Evolutionary conservation across 1,284 basidiomycete genomes (phyloP), one percentile per base, ranked within the genome.

Genomic region (Tremellales sp.): DNA sequence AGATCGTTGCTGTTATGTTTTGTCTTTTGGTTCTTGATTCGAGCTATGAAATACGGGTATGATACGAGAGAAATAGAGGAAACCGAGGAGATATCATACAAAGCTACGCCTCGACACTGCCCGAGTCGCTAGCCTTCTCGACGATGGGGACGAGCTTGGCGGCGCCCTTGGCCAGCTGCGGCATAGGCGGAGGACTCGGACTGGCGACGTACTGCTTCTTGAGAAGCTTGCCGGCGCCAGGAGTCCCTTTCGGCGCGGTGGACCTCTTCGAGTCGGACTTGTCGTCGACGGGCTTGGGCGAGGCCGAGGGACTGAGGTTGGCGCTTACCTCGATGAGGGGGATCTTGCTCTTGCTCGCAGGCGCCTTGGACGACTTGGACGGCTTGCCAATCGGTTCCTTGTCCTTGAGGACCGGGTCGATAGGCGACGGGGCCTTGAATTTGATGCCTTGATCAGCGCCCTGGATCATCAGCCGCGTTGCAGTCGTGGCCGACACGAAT

Each of bases 181-280:
- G 8, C 29, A 23, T 11, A 21, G 13, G 13, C 33, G 33, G 33
- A n/a, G 15, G 33, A 5, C 13, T 36, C 19, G 13, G 33, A 6
- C 19, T 40, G 39, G 11, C 12, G 5, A 24, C 19, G 5, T 21
- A 21, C 6, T 21, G 40, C 24, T 42, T 51, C 53, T 62, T 68
- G 37, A 71, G 56, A 13, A 62, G 56, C 46, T 60, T 63, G 21
- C 68, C 68, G 11, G 67, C 68, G 3, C 59, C 57, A 2, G 67
- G 65, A 2, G 68, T 71, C 26, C 68, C 68, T 43, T 60, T 65
- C 7, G 60, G 43, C n/a, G 48, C 31, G 24, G 48, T n/a, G 5
- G 49, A 4, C 42, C 25, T 29, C 4, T 25, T 41, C 15, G 48
- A 17, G 41, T 31, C 6, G 41, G 40, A 11, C 24, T 19, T 22